Base-by-base conservation (phyloP, 495 filamentous ascomycete species). In the Platismatia glauca region DNA sequence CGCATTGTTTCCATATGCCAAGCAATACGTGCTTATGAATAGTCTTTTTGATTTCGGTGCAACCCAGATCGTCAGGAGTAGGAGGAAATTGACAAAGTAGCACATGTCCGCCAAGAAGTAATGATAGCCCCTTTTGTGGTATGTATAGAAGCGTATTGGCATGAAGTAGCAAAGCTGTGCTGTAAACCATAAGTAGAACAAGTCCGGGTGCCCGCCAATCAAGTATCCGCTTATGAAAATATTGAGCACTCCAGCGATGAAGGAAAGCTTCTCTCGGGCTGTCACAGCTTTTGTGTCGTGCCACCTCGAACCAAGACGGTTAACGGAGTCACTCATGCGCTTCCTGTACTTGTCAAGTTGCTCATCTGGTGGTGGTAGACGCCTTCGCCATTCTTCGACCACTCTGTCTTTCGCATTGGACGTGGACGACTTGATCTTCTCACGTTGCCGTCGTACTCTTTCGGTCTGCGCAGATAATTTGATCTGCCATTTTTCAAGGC, bases 51-150 rank as follows among this genome's bases (percentile, higher is more conserved):
- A 97, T 35, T 82, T 76, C 0, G 94, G 95, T 69, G 96, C 96
- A 29, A 89, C 79, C 92, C 93, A 98, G 57, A 98, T 81, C 64
- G 83, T 86, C 64, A 94, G 80, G 68, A 95, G 75, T 46, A 87
- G 78, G 55, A 98, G 82, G 52, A 97, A 73, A 73, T 98, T 98
- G 77, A 95, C 91, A 68, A 97, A 98, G 75, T 98, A 98, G 75
- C 94, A 98, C 44, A 97, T 84, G 72, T 97, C 94, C 64, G 91
- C 92, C 44, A 98, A 74, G 76, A 98, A 98, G 77, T 98, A 98
- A 75, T 98, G 94, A 67, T 92, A 97, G 34, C 92, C 94, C 57
- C 84, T 85, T 67, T 85, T 84, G 66, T 89, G 89, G 77, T 98
- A 98, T 59, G 87, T 88, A 74, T 89, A 95, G 71, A 82, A 93